phyloP scores from a whole-genome alignment of 192 early-diverging fungal genomes.

The Jimgerdemannia flammicorona region DNA sequence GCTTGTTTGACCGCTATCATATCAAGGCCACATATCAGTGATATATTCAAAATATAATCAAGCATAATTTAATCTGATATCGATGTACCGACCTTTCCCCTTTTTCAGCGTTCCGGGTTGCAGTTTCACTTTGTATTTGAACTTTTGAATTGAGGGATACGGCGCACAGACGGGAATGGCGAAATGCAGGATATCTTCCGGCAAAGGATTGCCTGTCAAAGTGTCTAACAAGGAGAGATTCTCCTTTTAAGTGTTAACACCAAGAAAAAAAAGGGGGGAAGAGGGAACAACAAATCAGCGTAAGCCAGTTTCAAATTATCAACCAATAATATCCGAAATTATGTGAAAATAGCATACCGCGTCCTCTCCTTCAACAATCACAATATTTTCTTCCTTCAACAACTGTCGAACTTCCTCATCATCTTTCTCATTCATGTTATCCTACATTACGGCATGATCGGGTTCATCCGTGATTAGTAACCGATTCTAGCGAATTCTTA shows the following conservation, averaged over 20 bases:
- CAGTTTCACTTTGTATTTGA: conserved; percentile 95
- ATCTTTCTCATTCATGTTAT: conserved; percentile 13
- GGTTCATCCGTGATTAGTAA: too few species aligned
- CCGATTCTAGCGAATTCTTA: too few species aligned
- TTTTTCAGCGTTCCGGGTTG: conserved; percentile 87
- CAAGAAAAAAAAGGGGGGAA: not conserved
- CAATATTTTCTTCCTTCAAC: conserved; percentile 56
- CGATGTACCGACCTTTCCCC: conserved; percentile 66
- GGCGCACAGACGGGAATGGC: conserved; percentile 95
- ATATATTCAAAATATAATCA: too few species aligned
- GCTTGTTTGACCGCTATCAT: conserved; percentile 36
- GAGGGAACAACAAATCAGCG: too few species aligned
- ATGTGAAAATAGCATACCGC: conserved; percentile 16
- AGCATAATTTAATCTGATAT: too few species aligned
- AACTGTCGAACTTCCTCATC: conserved; percentile 46
- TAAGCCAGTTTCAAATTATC: not conserved
- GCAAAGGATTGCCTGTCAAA: conserved; percentile 75
- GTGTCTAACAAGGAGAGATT: conserved; percentile 70
- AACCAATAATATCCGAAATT: not conserved
- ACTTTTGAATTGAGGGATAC: conserved; percentile 78
- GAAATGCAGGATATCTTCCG: conserved; percentile 75
- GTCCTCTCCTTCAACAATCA: conserved; percentile 47
- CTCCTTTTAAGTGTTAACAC: conserved; percentile 21
- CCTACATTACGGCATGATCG: too few species aligned
- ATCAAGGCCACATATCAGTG: too few species aligned